Conservation (phyloP, 352 stramenopile species). For the Phytophthora aleatoria region DNA sequence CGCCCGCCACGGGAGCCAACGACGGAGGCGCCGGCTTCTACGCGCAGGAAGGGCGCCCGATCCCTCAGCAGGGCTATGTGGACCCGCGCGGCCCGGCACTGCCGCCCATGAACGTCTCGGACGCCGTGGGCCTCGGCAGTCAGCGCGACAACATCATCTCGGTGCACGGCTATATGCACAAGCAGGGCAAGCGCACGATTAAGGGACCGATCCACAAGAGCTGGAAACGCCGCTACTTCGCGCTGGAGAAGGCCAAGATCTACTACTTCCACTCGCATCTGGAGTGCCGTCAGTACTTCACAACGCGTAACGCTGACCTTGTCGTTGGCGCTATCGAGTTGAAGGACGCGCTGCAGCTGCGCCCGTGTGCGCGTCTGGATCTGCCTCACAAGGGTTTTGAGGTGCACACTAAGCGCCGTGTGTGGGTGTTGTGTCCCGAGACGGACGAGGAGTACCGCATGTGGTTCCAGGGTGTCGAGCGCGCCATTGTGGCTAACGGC, state of each 20-base stretch:
- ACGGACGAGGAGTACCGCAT: slow-evolving; percentile 87
- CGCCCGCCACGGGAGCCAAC: slow-evolving; percentile 53
- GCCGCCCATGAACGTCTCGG: slow-evolving; percentile 75
- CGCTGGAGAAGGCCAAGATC: slow-evolving; percentile 87
- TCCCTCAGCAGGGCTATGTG: slow-evolving; percentile 61
- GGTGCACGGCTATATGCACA: slow-evolving; percentile 90
- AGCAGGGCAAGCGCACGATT: slow-evolving; percentile 87
- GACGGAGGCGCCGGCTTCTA: slow-evolving; percentile 53
- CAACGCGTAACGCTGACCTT: slow-evolving; percentile 79
- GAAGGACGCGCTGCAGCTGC: slow-evolving; percentile 86
- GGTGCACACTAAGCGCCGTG: slow-evolving; percentile 82
- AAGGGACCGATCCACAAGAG: slow-evolving; percentile 89
- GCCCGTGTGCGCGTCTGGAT: slow-evolving; percentile 77
- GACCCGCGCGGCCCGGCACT: slow-evolving; percentile 67
- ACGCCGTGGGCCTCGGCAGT: slow-evolving; percentile 56
- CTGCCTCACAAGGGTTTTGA: slow-evolving; percentile 85
- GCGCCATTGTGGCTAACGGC: slow-evolving; percentile 73
- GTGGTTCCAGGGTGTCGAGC: slow-evolving; percentile 87
- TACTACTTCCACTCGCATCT: slow-evolving; percentile 90
- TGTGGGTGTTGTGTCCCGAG: slow-evolving; percentile 88
- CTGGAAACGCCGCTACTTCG: slow-evolving; percentile 88
- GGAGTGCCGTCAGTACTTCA: slow-evolving; percentile 89
- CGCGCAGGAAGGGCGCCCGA: slow-evolving; percentile 54
- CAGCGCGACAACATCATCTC: slow-evolving; percentile 87
- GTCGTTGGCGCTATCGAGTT: slow-evolving; percentile 84